Evolutionary conservation across 345 rosid genomes (phyloP), one percentile per base, ranked within the genome.

Genomic region (Eucalyptus marginata): DNA sequence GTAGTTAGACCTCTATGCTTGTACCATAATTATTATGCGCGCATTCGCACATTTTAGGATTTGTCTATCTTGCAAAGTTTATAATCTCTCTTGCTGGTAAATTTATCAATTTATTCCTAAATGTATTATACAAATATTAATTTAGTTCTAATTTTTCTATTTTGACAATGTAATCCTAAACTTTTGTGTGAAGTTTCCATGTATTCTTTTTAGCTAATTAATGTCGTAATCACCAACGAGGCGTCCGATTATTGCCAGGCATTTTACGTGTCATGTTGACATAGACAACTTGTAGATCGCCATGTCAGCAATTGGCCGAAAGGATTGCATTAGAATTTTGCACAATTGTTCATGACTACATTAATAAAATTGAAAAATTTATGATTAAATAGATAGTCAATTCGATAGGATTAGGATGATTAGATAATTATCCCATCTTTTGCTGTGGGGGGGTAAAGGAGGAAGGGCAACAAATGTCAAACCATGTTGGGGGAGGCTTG

Each of bases 291-390:
- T 64, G 18, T 64, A 33, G 11, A 62, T 62, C 1, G 8, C 16
- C 68, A 3, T 13, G 2, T 62, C 0, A 13, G 7, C 17, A 59
- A 59, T n/a, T 29, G 36, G 18, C 0, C 3, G 0, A 64, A n/a
- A 15, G 18, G 5, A 14, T 4, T 64, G 76, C 17, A 15, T 64
- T 64, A 17, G 76, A 64, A 64, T 64, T 64, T 64, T n/a, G 5
- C 36, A n/a, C 18, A n/a, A 64, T 3, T 64, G 1, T 64, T 64
- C 17, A n/a, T n/a, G 1, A 4, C 36, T 3, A n/a, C 1, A 64
- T n/a, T 15, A 14, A 14, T 4, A 64, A 64, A 7, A 14, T n/a
- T n/a, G 10, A 13, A 64, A 64, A n/a, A 0, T 3, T n/a, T n/a
- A n/a, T 7, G 20, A 31, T 15, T 14, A 33, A 64, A n/a, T 64